Evolutionary conservation across 148 eudicot genomes (phyloP), one percentile per base, ranked within the genome.

Genomic region (Spergularia bocconei): DNA sequence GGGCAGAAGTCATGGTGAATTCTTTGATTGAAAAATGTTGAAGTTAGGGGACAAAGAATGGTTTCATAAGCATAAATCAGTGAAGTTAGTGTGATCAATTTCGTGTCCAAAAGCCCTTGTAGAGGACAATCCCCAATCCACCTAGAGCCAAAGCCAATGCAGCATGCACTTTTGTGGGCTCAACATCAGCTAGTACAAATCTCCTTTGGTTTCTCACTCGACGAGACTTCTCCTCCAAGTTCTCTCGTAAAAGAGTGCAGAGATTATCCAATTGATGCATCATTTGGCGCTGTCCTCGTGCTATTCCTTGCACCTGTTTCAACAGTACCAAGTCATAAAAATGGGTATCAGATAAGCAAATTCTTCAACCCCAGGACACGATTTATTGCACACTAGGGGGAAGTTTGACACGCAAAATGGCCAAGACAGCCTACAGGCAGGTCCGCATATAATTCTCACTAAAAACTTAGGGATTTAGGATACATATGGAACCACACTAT

Each of bases 201-300:
- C 79, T 84, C 72, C 76, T 85, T 10, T 64, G 79, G 5, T 53
- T 69, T 70, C 79, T 86, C 77, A 68, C 81, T 23, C 66, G 84
- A n/a, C 67, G 78, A 2, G 86, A 29, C 41, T 64, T 81, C 73
- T 85, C 91, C 44, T 82, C 89, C 74, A 81, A 67, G 44, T 73
- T 84, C 53, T 86, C 96, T 6, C 82, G 71, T n/a, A 95, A 86
- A 79, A 86, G 86, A 60, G 76, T 88, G 77, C 82, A 85, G 4
- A 95, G 88, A 73, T 84, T 90, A 44, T 90, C 98, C 39, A 95
- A 73, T 71, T 92, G 96, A 76, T 92, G 93, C 86, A 87, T 81
- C 53, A 92, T 80, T 83, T 92, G 96, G 50, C 93, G 92, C 73
- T 95, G 97, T 36, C 89, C 89, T 53, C 97, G 83, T n/a, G 89